phyloP scores from a whole-genome alignment of 257 asterid species.

The Leptodermis oblonga region DNA sequence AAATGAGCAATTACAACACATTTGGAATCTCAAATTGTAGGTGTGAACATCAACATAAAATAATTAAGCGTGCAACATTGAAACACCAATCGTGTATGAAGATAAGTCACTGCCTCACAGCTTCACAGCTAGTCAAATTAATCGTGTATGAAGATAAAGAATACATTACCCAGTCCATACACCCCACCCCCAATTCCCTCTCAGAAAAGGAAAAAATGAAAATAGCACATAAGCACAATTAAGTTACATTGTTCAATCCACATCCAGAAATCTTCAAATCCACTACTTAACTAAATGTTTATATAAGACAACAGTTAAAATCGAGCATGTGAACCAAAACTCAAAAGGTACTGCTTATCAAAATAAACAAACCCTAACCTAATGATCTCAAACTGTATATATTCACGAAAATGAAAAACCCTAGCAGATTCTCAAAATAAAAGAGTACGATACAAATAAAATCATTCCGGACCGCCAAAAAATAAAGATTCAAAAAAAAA shows the following conservation, averaged over 20 bases:
- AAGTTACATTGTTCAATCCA: background rate
- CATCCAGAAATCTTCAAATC: background rate
- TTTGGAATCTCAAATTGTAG: background rate
- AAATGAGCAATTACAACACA: background rate
- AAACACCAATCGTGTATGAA: too few species aligned
- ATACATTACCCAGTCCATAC: background rate
- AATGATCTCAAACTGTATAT: background rate
- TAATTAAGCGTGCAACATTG: background rate
- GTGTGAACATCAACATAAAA: background rate
- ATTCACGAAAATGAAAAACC: background rate
- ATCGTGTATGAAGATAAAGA: background rate
- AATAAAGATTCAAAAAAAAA: background rate
- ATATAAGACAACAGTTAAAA: background rate
- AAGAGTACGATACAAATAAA: background rate
- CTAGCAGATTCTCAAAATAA: constrained; percentile 5
- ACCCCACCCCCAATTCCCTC: too few species aligned
- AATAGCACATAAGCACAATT: background rate
- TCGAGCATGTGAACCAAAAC: background rate
- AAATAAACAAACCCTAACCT: background rate
- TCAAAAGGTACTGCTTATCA: background rate
- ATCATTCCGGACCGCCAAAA: background rate
- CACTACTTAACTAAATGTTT: background rate
- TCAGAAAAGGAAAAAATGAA: background rate
- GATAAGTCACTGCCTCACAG: background rate
- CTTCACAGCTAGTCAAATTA: background rate